A percentile compares a stretch with the other conserved stretches of the same genome.
These are phyloP conservation scores for Hyphopichia homilentoma DNA, from an alignment of 805 yeast genomes.

Conservation along the genomic window DNA sequence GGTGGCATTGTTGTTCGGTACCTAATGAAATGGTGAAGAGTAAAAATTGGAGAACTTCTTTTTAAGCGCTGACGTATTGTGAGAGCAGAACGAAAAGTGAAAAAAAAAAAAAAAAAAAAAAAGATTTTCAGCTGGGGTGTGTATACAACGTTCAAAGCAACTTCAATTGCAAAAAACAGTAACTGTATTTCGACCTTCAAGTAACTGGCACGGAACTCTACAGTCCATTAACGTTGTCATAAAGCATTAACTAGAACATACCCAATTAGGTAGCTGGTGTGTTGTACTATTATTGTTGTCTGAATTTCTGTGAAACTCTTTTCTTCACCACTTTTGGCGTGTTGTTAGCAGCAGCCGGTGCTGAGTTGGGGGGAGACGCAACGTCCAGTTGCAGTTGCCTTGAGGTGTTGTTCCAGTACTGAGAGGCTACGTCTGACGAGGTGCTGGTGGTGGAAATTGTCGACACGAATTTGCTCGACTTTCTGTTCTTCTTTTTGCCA, in stretches of 20 bases:
- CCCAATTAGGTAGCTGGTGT: no score
- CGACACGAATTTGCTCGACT: constrained; percentile 11
- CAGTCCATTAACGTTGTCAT: no score
- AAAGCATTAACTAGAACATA: no score
- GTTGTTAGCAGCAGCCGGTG: constrained; percentile 4
- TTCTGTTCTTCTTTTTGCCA: constrained; percentile 20
- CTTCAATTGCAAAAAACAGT: no score
- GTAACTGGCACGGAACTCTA: no score
- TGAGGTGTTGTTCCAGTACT: constrained; percentile 9
- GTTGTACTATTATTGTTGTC: no score
- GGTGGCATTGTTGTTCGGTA: constrained; percentile 64
- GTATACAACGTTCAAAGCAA: no score
- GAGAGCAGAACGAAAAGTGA: constrained; percentile 1
- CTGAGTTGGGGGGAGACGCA: constrained; percentile 9
- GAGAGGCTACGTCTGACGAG: constrained; percentile 12
- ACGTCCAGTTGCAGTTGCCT: no score
- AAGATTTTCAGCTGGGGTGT: no score
- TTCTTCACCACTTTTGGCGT: constrained; percentile 14
- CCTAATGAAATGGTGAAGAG: constrained; percentile 1
- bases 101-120: no score
- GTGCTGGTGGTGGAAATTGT: constrained; percentile 8
- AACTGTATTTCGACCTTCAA: no score
- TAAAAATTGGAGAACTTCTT: neutral
- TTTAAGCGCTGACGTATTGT: neutral
- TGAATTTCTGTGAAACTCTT: constrained; percentile 16